Evolutionary conservation across 768 basidiomycete genomes (phyloP).

Genomic region (Russula compacta): DNA sequence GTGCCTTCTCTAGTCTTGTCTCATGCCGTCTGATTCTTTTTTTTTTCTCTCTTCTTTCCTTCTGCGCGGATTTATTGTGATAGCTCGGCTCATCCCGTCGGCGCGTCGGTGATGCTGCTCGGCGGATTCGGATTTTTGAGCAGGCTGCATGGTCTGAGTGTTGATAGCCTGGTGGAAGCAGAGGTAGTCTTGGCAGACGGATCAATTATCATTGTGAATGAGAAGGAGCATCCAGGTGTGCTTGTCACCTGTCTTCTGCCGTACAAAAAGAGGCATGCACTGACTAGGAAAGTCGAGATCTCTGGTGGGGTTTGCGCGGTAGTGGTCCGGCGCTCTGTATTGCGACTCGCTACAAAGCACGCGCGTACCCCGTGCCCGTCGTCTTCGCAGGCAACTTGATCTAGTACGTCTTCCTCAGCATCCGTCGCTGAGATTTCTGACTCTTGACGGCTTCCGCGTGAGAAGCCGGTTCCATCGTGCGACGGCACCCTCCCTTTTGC

Average conservation of each 20-base stretch:
- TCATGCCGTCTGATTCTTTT: neutral
- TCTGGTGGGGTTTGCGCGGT: slow-evolving; percentile 84
- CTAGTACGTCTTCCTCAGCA: slow-evolving; percentile 48
- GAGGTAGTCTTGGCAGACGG: slow-evolving; percentile 92
- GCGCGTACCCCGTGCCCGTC: slow-evolving; percentile 80
- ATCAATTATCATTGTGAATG: slow-evolving; percentile 66
- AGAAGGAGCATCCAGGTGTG: slow-evolving; percentile 61
- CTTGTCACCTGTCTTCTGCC: slow-evolving; percentile 3
- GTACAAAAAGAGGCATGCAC: neutral
- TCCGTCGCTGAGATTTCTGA: neutral
- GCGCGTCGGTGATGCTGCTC: slow-evolving; percentile 71
- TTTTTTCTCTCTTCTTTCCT: neutral
- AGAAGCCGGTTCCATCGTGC: slow-evolving; percentile 74
- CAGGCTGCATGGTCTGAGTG: slow-evolving; percentile 73
- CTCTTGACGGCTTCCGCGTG: neutral
- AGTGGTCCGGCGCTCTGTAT: slow-evolving; percentile 79
- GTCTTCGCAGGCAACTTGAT: slow-evolving; percentile 91
- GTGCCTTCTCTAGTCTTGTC: neutral
- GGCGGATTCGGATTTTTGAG: slow-evolving; percentile 89
- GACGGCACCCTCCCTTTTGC: slow-evolving; percentile 83
- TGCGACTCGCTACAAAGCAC: slow-evolving; percentile 82
- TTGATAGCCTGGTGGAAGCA: slow-evolving; percentile 85
- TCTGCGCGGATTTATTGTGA: neutral
- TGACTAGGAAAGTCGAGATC: slow-evolving; percentile 37
- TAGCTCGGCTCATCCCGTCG: slow-evolving; percentile 72